Evolutionary conservation across 495 filamentous ascomycete genomes (phyloP), one percentile per base, ranked within the genome.

Genomic region (Acidiella bohemica): DNA sequence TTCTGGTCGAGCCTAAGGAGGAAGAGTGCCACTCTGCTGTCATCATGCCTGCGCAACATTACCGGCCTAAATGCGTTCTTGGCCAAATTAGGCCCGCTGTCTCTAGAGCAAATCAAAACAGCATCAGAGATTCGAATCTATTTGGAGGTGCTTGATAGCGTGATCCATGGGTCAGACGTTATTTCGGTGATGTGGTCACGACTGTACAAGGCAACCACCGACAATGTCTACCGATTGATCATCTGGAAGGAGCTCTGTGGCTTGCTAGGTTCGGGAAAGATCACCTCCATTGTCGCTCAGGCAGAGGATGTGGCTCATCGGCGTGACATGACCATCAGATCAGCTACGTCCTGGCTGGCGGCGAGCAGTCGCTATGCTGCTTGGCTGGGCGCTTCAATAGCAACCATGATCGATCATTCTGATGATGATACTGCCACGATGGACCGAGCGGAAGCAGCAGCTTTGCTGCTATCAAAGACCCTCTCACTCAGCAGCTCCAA

Each of bases 301-400:
- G 84, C 81, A n/a, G 68, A 78, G 18, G 66, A 72, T 31, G 25
- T 27, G 7, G n/a, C 7, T 7, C 25, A 7, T 27, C 7, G n/a
- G 7, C 25, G n/a, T 27, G 25, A n/a, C 7, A 14, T 9, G 18
- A n/a, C n/a, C n/a, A n/a, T n/a, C n/a, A n/a, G n/a, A n/a, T n/a
- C n/a, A n/a, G n/a, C n/a, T n/a, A 3, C 25, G 32, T 22, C 42
- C 51, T 95, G 86, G 88, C 50, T 84, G 19, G 71, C 77, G 5
- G 69, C 78, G 54, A 74, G 76, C 0, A 59, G 58, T 30, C 47
- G 67, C 8, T 96, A 80, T 63, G 64, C 70, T 7, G 49, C 58
- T 4, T 96, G 92, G 90, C 58, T 95, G 10, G 85, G 79, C n/a
- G 41, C 29, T n/a, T 83, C 76, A 49, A 65, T 87, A 28, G 65